phyloP scores from a whole-genome alignment of 1,139 yeast species.

The Lodderomyces theae region DNA sequence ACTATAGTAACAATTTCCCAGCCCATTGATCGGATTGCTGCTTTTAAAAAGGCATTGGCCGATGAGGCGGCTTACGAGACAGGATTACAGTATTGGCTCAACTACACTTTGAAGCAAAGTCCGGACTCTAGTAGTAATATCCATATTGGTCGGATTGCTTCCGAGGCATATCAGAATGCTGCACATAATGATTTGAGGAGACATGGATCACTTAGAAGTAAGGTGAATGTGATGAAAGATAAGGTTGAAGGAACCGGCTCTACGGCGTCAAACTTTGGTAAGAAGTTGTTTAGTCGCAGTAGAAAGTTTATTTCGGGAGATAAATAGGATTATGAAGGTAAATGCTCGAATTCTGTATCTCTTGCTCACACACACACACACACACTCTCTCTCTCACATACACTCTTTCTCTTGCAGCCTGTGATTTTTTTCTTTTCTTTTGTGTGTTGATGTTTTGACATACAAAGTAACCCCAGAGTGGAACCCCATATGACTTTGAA shows the following conservation, averaged over 20 bases:
- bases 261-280: slow-evolving; percentile 43
- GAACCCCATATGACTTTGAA: neutral
- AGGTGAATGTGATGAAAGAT: slow-evolving; percentile 43
- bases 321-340: slow-evolving; percentile 11
- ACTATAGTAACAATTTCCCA: slow-evolving; percentile 43
- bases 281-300: slow-evolving; percentile 40
- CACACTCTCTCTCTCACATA: no score
- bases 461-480: neutral
- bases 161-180: slow-evolving; percentile 48
- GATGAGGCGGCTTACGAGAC: slow-evolving; percentile 43
- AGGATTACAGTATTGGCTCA: slow-evolving; percentile 49
- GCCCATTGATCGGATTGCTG: slow-evolving; percentile 39
- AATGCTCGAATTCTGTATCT: no score
- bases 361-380: no score
- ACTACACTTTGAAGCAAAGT: slow-evolving; percentile 36
- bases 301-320: slow-evolving; percentile 33
- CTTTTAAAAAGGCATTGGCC: slow-evolving; percentile 40
- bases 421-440: neutral
- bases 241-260: slow-evolving; percentile 43
- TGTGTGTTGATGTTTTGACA: neutral
- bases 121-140: slow-evolving; percentile 25
- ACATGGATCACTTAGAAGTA: slow-evolving; percentile 41
- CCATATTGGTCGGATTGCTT: slow-evolving; percentile 45
- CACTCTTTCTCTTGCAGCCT: no score
- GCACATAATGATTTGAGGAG: slow-evolving; percentile 44